Conservation (phyloP, 305 asterid genomes). For the Rubia peregrina region DNA sequence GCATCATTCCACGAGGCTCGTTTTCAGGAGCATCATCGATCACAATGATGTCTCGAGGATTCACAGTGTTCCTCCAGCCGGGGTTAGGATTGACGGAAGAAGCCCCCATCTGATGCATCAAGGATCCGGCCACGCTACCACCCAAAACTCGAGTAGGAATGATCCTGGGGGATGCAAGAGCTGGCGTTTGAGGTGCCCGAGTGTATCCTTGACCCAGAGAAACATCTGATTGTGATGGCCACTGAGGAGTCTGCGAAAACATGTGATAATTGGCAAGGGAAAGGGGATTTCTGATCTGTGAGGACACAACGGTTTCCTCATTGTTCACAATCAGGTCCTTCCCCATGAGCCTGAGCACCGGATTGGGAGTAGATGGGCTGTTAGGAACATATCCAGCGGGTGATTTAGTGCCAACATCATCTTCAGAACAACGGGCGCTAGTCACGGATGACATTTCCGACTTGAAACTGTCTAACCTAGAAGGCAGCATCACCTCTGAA, state of each 20-base stretch:
- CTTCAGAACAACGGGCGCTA: constrained; percentile 24
- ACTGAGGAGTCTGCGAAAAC: constrained; percentile 26
- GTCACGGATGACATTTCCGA: constrained; percentile 25
- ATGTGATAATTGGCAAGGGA: constrained; percentile 20
- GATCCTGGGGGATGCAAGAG: constrained; percentile 29
- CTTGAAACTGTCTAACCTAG: constrained; percentile 20
- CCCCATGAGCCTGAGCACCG: constrained; percentile 87
- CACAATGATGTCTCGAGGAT: constrained; percentile 35
- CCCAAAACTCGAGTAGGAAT: constrained; percentile 24
- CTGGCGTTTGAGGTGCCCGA: constrained; percentile 23
- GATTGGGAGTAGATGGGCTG: constrained; percentile 54
- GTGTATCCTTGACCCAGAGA: constrained; percentile 25
- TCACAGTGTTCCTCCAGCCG: constrained; percentile 20
- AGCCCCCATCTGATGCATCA: constrained; percentile 19
- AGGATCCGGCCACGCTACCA: constrained; percentile 25
- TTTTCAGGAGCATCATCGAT: constrained; percentile 45
- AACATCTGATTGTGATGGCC: constrained; percentile 23
- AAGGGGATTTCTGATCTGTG: constrained; percentile 24
- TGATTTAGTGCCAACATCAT: constrained; percentile 28
- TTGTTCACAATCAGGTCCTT: constrained; percentile 78
- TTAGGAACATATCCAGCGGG: constrained; percentile 38
- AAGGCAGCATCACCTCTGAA: constrained; percentile 24
- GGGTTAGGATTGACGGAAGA: constrained; percentile 19
- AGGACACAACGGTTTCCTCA: constrained; percentile 33
- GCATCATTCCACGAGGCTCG: constrained; percentile 21